These are phyloP conservation scores for Pyrrhoderma noxium DNA, from an alignment of 1,284 basidiomycete genomes.

Conservation along the genomic window DNA sequence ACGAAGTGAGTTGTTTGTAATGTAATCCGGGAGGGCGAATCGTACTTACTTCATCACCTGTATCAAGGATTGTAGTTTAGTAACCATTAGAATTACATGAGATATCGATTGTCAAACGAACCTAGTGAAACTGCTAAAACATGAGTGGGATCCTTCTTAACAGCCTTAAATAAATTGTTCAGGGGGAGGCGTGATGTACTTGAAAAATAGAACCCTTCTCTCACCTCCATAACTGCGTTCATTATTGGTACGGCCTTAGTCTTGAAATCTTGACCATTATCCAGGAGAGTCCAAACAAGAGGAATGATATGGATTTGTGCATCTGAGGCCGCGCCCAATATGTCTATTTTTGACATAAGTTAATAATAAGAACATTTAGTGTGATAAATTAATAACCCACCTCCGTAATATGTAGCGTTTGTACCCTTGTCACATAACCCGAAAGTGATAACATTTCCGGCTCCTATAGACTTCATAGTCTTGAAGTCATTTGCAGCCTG, in stretches of 20 bases:
- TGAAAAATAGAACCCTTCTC: neutral
- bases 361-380: neutral
- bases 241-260: slow-evolving; percentile 7
- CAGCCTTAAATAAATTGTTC: slow-evolving; percentile 3
- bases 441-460: slow-evolving; percentile 11
- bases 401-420: slow-evolving; percentile 4
- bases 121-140: slow-evolving; percentile 14
- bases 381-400: neutral
- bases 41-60: too few relatives aligned
- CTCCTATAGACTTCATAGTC: slow-evolving; percentile 8
- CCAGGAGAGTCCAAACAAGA: slow-evolving; percentile 9
- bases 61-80: too few relatives aligned
- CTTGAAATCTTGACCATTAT: slow-evolving; percentile 6
- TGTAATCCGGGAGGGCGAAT: too few relatives aligned
- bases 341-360: neutral
- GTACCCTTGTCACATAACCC: slow-evolving; percentile 9
- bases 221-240: slow-evolving; percentile 10
- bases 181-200: neutral
- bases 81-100: too few relatives aligned
- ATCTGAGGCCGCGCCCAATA: slow-evolving; percentile 4
- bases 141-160: slow-evolving; percentile 7
- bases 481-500: slow-evolving; percentile 4
- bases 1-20: neutral
- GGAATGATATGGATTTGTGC: slow-evolving; percentile 6
- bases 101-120: neutral